Percentiles rank a stretch among this genome's conserved stretches.
Conservation (phyloP, 352 stramenopile species). For the Phytophthora palmivora region DNA sequence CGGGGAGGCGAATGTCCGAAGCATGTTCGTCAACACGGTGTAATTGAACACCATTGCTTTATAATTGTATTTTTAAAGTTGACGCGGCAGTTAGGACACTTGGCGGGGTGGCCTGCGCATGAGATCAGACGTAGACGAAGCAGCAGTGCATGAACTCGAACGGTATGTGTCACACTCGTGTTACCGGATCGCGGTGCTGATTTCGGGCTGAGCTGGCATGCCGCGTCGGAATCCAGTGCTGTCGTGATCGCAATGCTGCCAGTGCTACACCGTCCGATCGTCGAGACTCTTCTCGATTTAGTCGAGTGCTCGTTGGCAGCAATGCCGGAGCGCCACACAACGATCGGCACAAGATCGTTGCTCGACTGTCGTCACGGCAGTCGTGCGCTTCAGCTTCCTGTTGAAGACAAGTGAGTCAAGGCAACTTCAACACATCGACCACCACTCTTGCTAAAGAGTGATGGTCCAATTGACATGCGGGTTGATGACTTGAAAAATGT, state of each 20-base stretch:
- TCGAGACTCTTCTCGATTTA: conserved; percentile 12
- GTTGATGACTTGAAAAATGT: conserved; percentile 9
- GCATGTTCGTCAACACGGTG: conserved; percentile 5
- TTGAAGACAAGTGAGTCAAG: no score
- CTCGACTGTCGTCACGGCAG: conserved; percentile 11
- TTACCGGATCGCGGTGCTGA: neutral
- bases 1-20: neutral
- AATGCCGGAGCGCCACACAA: conserved; percentile 10
- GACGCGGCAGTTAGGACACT: conserved; percentile 11
- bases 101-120: conserved; percentile 8
- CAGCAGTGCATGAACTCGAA: neutral
- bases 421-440: conserved; percentile 33
- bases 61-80: no score
- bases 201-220: neutral
- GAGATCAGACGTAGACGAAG: conserved; percentile 23
- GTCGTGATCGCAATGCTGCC: neutral
- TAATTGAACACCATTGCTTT: neutral
- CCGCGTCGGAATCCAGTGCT: conserved; percentile 14
- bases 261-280: conserved; percentile 13
- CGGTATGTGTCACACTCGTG: neutral
- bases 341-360: conserved; percentile 6
- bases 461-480: conserved; percentile 12
- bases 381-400: conserved; percentile 18
- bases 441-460: no score
- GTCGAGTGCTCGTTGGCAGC: conserved; percentile 13